Evolutionary conservation across 2,329 filamentous ascomycete species (phyloP).

Genomic region (Aspergillus sp.): DNA sequence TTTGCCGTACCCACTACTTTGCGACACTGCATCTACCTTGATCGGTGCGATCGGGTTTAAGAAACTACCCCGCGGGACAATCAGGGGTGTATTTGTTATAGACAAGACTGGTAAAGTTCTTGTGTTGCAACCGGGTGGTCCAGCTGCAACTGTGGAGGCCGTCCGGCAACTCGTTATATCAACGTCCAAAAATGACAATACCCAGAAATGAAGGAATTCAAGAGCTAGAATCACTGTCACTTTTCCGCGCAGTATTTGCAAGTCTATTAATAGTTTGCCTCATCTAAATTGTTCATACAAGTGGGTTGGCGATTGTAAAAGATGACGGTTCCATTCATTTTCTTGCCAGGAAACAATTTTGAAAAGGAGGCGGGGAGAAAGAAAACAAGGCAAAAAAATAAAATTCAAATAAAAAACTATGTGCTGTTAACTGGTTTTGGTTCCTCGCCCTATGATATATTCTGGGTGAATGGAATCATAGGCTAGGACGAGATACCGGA

Average conservation of each 20-base stretch:
- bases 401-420: no score
- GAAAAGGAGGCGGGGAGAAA: no score
- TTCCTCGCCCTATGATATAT: no score
- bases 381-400: no score
- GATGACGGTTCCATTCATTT: neutral
- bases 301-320: neutral
- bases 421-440: no score
- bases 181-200: neutral
- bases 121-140: constrained; percentile 71
- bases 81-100: constrained; percentile 83
- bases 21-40: constrained; percentile 71
- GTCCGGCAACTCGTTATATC: constrained; percentile 68
- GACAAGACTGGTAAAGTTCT: constrained; percentile 80
- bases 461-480: no score
- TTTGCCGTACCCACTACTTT: constrained; percentile 83
- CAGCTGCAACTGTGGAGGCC: constrained; percentile 72
- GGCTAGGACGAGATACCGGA: no score
- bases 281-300: neutral
- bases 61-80: constrained; percentile 77
- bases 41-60: constrained; percentile 87
- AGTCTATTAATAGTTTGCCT: neutral
- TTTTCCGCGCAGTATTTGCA: neutral
- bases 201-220: neutral
- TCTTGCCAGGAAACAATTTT: neutral
- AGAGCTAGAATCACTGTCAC: neutral